These are phyloP conservation scores for Gynostemma pentaphyllum DNA, from an alignment of 306 rosid genomes.

Conservation along the genomic window DNA sequence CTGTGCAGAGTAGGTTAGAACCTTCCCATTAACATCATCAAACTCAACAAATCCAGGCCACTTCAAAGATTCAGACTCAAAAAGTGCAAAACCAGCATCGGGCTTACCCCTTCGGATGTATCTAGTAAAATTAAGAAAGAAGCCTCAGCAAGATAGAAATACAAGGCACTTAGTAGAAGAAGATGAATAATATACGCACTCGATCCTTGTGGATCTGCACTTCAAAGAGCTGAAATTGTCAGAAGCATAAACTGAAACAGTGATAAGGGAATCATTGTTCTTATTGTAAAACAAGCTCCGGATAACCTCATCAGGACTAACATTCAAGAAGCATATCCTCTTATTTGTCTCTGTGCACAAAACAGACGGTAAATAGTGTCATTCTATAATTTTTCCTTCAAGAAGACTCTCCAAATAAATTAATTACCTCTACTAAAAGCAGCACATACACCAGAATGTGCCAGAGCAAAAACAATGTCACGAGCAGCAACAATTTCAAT, in stretches of 20 bases:
- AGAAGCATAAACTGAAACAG: constrained; percentile 87
- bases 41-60: constrained; percentile 99
- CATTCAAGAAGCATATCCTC: constrained; percentile 80
- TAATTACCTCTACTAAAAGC: constrained; percentile 73
- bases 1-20: constrained; percentile 82
- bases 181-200: constrained; percentile 27
- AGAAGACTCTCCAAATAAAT: neutral
- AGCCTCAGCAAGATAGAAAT: constrained; percentile 11
- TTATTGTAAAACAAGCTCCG: constrained; percentile 85
- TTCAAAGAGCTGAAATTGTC: constrained; percentile 90
- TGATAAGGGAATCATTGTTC: constrained; percentile 86
- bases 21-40: constrained; percentile 93
- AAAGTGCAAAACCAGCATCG: constrained; percentile 86
- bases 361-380: constrained; percentile 1
- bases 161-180: neutral
- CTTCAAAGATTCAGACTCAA: constrained; percentile 76
- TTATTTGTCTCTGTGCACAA: constrained; percentile 65
- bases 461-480: constrained; percentile 65
- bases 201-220: constrained; percentile 87
- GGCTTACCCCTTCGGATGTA: constrained; percentile 79
- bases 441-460: constrained; percentile 87
- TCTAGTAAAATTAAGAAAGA: constrained; percentile 26
- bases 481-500: constrained; percentile 85
- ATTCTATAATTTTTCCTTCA: neutral
- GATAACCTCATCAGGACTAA: constrained; percentile 81